Evolutionary conservation across 768 basidiomycete genomes (phyloP), one percentile per base, ranked within the genome.

Genomic region (Trametes cingulata): DNA sequence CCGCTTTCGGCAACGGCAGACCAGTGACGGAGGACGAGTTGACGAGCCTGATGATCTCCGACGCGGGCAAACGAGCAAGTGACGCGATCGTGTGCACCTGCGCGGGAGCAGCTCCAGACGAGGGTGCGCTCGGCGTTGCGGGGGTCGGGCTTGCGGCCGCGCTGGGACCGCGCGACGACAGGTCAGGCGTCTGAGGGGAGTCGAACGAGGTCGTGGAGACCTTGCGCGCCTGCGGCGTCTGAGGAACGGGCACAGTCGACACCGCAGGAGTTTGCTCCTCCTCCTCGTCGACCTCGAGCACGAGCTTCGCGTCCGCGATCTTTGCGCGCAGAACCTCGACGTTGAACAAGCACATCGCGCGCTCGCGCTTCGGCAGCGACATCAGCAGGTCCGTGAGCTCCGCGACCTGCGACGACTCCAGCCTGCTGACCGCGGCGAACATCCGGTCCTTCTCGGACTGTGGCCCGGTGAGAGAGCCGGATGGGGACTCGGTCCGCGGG

Each of bases 291-390:
- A 84, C 87, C 41, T 93, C 90, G 59, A 96, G 72, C 20, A 96
- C 88, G 67, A 82, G 77, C 75, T 88, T 90, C 15, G 94, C 94
- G 65, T 94, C 93, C 1, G 81, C 82, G 19, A 95, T 76, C 76
- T 95, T 95, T 20, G 76, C 79, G 51, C 85, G 81, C 24, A 95
- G 78, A 27, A 92, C 81, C 65, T 95, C 92, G 13, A 80, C 78
- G 64, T 93, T 95, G 80, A 96, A 96, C 40, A 95, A 77, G 74
- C 93, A 95, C 85, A 95, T 82, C 0, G 92, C 93, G 14, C 93
- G 84, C 64, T 96, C 94, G 60, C 90, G 85, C 74, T 94, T 95
- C 1, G 90, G 87, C 17, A 96, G 79, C 65, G 86, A 88, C 88
- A 94, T 90, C 36, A 95, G 74, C 51, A 96, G 77, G 22, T 89